Percentiles rank a stretch among this genome's conserved stretches.
Conservation (phyloP, 2,329 filamentous ascomycete species). For the Diaporthe sp. region DNA sequence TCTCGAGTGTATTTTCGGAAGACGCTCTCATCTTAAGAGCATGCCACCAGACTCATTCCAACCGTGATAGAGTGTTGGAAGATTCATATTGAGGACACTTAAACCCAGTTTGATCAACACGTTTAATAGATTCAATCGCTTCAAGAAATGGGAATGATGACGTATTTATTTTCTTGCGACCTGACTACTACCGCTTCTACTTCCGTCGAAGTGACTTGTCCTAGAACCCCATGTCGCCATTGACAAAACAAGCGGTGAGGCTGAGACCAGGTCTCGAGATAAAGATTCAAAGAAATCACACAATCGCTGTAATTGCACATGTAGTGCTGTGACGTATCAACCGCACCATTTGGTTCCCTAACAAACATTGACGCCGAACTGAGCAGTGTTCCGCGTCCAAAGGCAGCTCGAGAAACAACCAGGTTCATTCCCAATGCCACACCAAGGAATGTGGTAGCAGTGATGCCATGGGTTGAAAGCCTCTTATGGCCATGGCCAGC, state of each 20-base stretch:
- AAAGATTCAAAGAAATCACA: neutral
- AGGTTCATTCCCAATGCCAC: neutral
- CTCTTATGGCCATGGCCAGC: neutral
- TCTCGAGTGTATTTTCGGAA: conserved; percentile 54
- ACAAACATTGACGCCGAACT: neutral
- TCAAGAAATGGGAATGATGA: neutral
- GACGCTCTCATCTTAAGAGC: conserved; percentile 3
- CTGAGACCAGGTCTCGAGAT: neutral
- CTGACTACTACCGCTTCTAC: neutral
- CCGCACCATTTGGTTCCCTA: neutral
- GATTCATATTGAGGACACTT: neutral
- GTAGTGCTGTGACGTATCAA: neutral
- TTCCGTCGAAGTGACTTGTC: neutral
- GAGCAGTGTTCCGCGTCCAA: neutral
- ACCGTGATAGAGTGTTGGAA: neutral
- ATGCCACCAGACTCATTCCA: neutral
- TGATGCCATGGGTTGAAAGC: neutral
- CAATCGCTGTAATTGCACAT: neutral
- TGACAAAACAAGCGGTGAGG: neutral
- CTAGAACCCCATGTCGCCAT: neutral
- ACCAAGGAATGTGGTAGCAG: neutral
- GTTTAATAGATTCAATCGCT: neutral
- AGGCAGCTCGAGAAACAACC: neutral
- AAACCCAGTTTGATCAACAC: neutral
- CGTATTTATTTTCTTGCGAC: neutral